Base-by-base conservation (phyloP, 306 rosid species). In the Malus orientalis region DNA sequence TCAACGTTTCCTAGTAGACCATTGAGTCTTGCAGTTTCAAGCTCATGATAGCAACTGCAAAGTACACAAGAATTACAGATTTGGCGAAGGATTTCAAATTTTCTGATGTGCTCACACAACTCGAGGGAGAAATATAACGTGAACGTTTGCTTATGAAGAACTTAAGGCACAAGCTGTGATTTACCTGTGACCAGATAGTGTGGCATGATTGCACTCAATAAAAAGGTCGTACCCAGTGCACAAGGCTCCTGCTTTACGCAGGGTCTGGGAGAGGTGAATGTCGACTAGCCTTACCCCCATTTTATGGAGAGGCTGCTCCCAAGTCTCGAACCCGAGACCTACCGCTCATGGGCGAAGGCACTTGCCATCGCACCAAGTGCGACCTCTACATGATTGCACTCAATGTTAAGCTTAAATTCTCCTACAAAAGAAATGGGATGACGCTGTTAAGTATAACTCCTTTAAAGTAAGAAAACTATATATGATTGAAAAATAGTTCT, bases 101-200 rank as follows among this genome's bases (percentile, higher is more conserved):
- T 79, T 36, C 53, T 23, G 29, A 73, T 73, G 40, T 58, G 22
- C 32, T 10, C 18, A 19, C 15, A 59, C 36, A 40, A 15, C 72
- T 68, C 79, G 2, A 67, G 33, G 70, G 19, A 38, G 10, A 38
- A 70, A 78, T 55, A 75, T 59, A 15, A 77, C 78, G 76, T 78
- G 63, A 57, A 36, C 33, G 70, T 74, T 57, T 57, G 53, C 32
- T 29, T 11, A 29, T 22, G 19, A 63, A n/a, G 45, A 71, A 66
- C 69, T 74, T 32, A 59, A 27, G 45, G 49, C 15, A 45, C 11
- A 68, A 67, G 69, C 45, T 36, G 23, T 45, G 13, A 60, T 75
- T 76, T 85, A 95, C 99, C 99, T 95, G 87, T 95, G 99, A 69
- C 99, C 98, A 51, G 99, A 91, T 36, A 95, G 88, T 45, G 97